phyloP scores from a whole-genome alignment of 2,329 filamentous ascomycete species.

The Cladophialophora psammophila region DNA sequence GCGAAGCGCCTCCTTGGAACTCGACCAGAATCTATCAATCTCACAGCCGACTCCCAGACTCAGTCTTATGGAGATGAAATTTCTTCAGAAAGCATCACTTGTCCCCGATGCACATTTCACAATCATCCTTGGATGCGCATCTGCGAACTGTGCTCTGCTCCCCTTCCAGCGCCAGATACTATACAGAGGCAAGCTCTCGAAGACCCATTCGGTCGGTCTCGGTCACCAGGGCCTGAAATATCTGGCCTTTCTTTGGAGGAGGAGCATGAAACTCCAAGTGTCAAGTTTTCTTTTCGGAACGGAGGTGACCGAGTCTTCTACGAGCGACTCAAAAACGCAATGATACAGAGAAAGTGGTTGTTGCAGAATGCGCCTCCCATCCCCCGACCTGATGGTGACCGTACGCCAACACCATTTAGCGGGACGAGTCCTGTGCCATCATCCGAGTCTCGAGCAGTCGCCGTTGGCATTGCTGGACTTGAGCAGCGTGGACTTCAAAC shows the following conservation, averaged over 20 bases:
- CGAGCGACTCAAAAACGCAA: slow-evolving; percentile 83
- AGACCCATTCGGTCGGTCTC: slow-evolving; percentile 59
- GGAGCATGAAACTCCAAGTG: slow-evolving; percentile 71
- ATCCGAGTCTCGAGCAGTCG: slow-evolving; percentile 57
- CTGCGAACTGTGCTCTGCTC: slow-evolving; percentile 90
- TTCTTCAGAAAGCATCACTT: slow-evolving; percentile 53
- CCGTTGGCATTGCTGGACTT: slow-evolving; percentile 88
- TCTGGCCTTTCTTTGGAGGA: slow-evolving; percentile 54
- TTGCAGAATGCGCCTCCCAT: slow-evolving; percentile 87
- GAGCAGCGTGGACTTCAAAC: slow-evolving; percentile 85
- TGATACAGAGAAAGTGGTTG: slow-evolving; percentile 95
- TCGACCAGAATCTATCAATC: slow-evolving; percentile 7
- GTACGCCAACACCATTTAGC: slow-evolving; percentile 26
- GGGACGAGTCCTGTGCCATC: slow-evolving; percentile 37
- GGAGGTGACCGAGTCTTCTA: slow-evolving; percentile 85
- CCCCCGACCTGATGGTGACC: slow-evolving; percentile 65
- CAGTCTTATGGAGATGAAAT: slow-evolving; percentile 20
- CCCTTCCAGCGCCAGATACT: slow-evolving; percentile 55
- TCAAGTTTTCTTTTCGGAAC: slow-evolving; percentile 90
- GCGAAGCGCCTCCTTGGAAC: slow-evolving; percentile 52
- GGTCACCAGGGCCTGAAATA: slow-evolving; percentile 80
- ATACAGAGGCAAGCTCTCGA: slow-evolving; percentile 60
- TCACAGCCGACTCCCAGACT: not conserved
- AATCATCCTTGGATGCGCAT: slow-evolving; percentile 86
- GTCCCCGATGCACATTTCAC: slow-evolving; percentile 88